phyloP scores from a whole-genome alignment of 345 rosid species.

The Cardamine occulta region DNA sequence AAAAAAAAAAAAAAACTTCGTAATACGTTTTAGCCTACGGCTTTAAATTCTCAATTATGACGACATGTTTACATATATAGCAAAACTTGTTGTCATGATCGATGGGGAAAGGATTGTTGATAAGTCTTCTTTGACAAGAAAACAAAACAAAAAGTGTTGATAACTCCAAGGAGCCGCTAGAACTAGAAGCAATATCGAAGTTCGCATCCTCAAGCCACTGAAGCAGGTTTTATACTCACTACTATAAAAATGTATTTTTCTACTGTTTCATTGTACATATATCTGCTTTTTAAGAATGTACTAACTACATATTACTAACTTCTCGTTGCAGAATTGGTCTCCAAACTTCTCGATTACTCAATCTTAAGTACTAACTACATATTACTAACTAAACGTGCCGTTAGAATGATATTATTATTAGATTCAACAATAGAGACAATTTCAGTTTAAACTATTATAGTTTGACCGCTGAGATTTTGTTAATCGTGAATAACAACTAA shows the following conservation, averaged over 20 bases:
- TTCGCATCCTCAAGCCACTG: slow-evolving; percentile 7
- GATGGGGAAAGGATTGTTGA: neutral
- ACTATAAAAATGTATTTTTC: neutral
- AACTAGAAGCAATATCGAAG: slow-evolving; percentile 12
- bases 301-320: too few species aligned
- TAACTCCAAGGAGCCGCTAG: neutral
- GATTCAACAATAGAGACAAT: neutral
- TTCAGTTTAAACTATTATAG: too few species aligned
- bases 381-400: neutral
- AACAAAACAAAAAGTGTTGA: neutral
- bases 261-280: neutral
- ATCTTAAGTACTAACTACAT: too few species aligned
- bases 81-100: neutral
- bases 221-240: neutral
- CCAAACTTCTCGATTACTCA: too few species aligned
- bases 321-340: too few species aligned
- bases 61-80: neutral
- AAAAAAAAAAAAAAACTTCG: too few species aligned
- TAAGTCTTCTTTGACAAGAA: neutral
- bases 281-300: neutral
- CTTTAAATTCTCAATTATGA: neutral
- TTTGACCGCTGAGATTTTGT: too few species aligned
- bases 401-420: neutral
- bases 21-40: neutral
- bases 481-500: too few species aligned